Conservation (phyloP, 2,329 filamentous ascomycete genomes). For the Capronia americana region DNA sequence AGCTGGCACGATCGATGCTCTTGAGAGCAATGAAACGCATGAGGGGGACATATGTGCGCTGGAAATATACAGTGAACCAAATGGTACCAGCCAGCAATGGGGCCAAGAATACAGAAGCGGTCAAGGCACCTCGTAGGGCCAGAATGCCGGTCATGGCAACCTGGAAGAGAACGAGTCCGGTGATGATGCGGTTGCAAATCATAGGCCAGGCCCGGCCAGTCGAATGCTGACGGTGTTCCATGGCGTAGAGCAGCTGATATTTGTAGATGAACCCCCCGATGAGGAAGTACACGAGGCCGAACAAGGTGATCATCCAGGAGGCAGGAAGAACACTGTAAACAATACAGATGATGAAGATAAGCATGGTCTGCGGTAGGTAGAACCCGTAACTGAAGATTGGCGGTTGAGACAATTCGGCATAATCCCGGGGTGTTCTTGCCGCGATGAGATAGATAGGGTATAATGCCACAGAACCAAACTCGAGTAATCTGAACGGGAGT, state of each 20-base stretch:
- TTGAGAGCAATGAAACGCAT: slow-evolving; percentile 91
- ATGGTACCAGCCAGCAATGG: slow-evolving; percentile 81
- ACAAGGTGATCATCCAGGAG: slow-evolving; percentile 80
- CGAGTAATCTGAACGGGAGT: slow-evolving; percentile 87
- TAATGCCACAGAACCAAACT: slow-evolving; percentile 83
- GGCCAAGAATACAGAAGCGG: slow-evolving; percentile 72
- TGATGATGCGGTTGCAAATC: slow-evolving; percentile 88
- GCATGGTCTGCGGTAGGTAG: slow-evolving; percentile 87
- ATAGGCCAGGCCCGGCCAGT: slow-evolving; percentile 95
- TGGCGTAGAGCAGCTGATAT: slow-evolving; percentile 96
- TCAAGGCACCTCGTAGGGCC: slow-evolving; percentile 74
- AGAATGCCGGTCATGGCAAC: slow-evolving; percentile 88
- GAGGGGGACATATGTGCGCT: slow-evolving; percentile 80
- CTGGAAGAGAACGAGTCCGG: slow-evolving; percentile 88
- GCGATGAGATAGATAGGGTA: slow-evolving; percentile 80
- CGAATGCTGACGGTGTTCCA: slow-evolving; percentile 95
- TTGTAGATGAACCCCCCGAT: slow-evolving; percentile 92
- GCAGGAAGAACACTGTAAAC: slow-evolving; percentile 87
- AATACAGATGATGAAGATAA: slow-evolving; percentile 93
- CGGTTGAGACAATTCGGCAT: slow-evolving; percentile 78
- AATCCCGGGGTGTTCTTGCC: slow-evolving; percentile 88
- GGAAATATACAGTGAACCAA: slow-evolving; percentile 88
- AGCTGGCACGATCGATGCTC: slow-evolving; percentile 73
- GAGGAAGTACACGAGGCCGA: slow-evolving; percentile 77
- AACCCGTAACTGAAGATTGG: slow-evolving; percentile 95